These are phyloP conservation scores for Nannizziopsis arthrosporioides DNA, from an alignment of 2,329 filamentous ascomycete genomes.

Conservation along the genomic window DNA sequence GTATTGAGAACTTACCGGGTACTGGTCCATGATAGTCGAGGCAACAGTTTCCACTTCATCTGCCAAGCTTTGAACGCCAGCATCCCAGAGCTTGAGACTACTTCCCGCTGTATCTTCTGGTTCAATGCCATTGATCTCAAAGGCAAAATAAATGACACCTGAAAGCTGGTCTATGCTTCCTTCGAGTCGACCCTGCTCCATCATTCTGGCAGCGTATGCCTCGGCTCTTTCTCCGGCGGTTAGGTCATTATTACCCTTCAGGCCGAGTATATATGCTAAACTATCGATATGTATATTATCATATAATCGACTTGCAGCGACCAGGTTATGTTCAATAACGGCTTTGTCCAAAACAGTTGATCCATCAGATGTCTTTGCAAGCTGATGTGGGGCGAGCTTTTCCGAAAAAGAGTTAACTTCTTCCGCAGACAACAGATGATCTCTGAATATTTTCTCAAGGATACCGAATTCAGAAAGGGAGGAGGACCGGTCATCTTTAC, in stretches of 20 bases:
- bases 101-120: slow-evolving; percentile 52
- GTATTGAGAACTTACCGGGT: slow-evolving; percentile 48
- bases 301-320: slow-evolving; percentile 70
- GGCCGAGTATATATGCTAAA: slow-evolving; percentile 63
- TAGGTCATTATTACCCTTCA: slow-evolving; percentile 42
- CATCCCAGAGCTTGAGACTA: slow-evolving; percentile 77
- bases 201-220: slow-evolving; percentile 85
- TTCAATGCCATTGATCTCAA: slow-evolving; percentile 54
- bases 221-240: slow-evolving; percentile 63
- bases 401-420: slow-evolving; percentile 80
- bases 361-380: slow-evolving; percentile 79
- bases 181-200: slow-evolving; percentile 79
- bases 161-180: slow-evolving; percentile 93
- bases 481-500: slow-evolving; percentile 79
- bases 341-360: slow-evolving; percentile 87
- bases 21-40: slow-evolving; percentile 65
- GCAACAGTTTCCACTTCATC: slow-evolving; percentile 85
- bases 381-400: slow-evolving; percentile 72
- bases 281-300: slow-evolving; percentile 65
- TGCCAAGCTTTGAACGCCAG: slow-evolving; percentile 71
- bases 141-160: slow-evolving; percentile 73
- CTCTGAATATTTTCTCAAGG: slow-evolving; percentile 93
- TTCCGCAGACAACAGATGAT: slow-evolving; percentile 65
- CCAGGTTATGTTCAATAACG: slow-evolving; percentile 89
- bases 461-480: slow-evolving; percentile 67